Evolutionary conservation across 495 filamentous ascomycete species (phyloP).

Genomic region (Penicillium crystallinum): DNA sequence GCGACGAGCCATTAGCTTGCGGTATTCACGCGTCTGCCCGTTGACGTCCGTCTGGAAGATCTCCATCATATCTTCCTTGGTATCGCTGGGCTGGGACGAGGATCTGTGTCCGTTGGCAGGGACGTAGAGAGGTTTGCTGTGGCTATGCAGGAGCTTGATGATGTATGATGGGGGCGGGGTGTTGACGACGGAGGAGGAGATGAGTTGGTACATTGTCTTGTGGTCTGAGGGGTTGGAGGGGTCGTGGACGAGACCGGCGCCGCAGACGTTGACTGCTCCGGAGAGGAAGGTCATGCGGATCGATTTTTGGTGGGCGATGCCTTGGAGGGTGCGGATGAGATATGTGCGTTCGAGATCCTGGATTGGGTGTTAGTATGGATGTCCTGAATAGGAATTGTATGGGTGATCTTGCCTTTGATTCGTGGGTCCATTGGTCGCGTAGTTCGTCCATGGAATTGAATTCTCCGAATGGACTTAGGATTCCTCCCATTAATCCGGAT

Average conservation of each 20-base stretch:
- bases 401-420: constrained; percentile 61
- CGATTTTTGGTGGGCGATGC: constrained; percentile 87
- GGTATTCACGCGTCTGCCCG: constrained; percentile 71
- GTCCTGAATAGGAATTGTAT: constrained; percentile 18
- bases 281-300: constrained; percentile 95
- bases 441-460: constrained; percentile 92
- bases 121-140: constrained; percentile 80
- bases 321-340: constrained; percentile 89
- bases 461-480: constrained; percentile 95
- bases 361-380: constrained; percentile 2
- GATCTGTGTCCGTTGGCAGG: constrained; percentile 86
- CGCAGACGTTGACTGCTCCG: constrained; percentile 85
- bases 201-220: constrained; percentile 99
- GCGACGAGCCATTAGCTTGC: constrained; percentile 83
- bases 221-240: constrained; percentile 84
- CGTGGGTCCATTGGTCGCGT: constrained; percentile 96
- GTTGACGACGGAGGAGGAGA: constrained; percentile 86
- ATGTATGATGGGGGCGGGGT: constrained; percentile 78
- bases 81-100: constrained; percentile 56
- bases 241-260: constrained; percentile 92
- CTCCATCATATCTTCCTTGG: constrained; percentile 99
- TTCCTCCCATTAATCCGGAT: constrained; percentile 85
- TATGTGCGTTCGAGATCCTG: constrained; percentile 94
- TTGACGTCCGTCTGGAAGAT: constrained; percentile 90
- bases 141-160: constrained; percentile 82